Evolutionary conservation across 2,329 filamentous ascomycete species (phyloP), one percentile per base, ranked within the genome.

Genomic region (Dendrostoma leiphaemia): DNA sequence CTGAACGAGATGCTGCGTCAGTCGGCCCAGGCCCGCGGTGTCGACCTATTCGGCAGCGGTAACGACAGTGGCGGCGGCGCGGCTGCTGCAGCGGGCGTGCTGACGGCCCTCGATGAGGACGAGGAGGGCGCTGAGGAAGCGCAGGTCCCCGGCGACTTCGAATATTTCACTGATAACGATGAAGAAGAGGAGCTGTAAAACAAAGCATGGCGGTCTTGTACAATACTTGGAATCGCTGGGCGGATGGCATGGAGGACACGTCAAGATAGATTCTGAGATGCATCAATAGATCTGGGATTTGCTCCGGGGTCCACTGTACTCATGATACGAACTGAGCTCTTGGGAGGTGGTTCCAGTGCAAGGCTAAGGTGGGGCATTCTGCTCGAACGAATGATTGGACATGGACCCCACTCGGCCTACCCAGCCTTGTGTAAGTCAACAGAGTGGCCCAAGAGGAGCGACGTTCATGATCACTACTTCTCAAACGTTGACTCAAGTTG

Each of bases 61-160:
- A 49, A 57, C 52, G 53, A 59, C 49, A 50, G 29, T 24, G 34
- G 63, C 6, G 61, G 56, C 38, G 61, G 61, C 12, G 85, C 89
- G 17, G 85, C 85, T 0, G 87, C 88, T 0, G 88, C 88, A 0
- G 90, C 89, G 0, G 89, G 87, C 53, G 90, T 95, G 2, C 74
- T 96, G 62, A 96, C 89, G 4, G 88, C 91, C 6, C 84, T 96
- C 4, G 92, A 97, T 64, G 93, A 97, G 70, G 89, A 93, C 63
- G 84, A 79, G 9, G 88, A 90, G 58, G 85, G 79, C 31, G 86
- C 82, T 12, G 86, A 88, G 63, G 90, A 93, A 67, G 90, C 90
- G 2, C 74, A 80, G 34, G 69, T 83, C 6, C 90, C 90, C 5
- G 73, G 75, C 10, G 86, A 90, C 48, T 94, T 94, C 71, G 88